A percentile compares a stretch with the other conserved stretches of the same genome.
These are phyloP conservation scores for Epicoccum sorghinum DNA, from an alignment of 2,329 filamentous ascomycete species.

Conservation along the genomic window DNA sequence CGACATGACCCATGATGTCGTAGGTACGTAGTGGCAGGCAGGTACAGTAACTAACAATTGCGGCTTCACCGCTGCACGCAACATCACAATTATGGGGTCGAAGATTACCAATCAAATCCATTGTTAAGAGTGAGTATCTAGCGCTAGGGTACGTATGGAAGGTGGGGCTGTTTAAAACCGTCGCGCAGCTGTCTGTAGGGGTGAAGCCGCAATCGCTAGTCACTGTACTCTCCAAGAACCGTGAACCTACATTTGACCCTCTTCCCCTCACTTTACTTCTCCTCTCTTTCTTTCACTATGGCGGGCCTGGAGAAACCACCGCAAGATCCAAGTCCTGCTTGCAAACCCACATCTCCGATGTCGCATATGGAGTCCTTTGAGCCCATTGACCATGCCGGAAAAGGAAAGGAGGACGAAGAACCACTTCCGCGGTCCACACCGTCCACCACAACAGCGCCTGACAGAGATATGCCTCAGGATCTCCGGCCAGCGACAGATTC, in stretches of 20 bases:
- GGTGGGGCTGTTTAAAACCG: neutral
- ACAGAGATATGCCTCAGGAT: slow-evolving; percentile 5
- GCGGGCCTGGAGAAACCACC: slow-evolving; percentile 1
- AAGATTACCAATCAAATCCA: neutral
- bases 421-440: neutral
- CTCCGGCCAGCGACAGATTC: slow-evolving; percentile 5
- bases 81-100: neutral
- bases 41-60: no score
- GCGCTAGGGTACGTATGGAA: neutral
- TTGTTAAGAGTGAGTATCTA: neutral
- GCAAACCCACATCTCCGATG: slow-evolving; percentile 1
- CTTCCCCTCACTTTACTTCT: slow-evolving; percentile 1
- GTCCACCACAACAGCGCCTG: slow-evolving; percentile 8
- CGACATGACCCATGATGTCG: no score
- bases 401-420: slow-evolving; percentile 2
- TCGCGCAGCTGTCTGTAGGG: neutral
- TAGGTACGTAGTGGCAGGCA: no score
- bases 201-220: neutral
- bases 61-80: neutral
- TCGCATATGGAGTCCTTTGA: slow-evolving; percentile 1
- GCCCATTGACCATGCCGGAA: slow-evolving; percentile 1
- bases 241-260: slow-evolving; percentile 2
- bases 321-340: slow-evolving; percentile 2
- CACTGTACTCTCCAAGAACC: neutral
- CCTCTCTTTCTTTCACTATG: slow-evolving; percentile 1